Evolutionary conservation across 768 basidiomycete species (phyloP).

Genomic region (Tylopilus balloui): DNA sequence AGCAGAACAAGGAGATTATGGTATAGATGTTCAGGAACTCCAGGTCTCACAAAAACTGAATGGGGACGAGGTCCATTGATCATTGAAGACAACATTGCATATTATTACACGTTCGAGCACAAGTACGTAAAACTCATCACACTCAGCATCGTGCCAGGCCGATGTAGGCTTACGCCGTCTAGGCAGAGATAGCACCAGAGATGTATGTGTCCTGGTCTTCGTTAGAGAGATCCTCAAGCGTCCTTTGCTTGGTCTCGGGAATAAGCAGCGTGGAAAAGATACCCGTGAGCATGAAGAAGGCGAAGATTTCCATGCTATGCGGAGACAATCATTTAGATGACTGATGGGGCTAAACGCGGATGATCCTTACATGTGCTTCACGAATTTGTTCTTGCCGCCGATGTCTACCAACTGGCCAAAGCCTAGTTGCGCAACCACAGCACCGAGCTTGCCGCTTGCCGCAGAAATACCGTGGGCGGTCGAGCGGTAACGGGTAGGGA

Average conservation of each 20-base stretch:
- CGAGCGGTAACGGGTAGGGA: slow-evolving; percentile 86
- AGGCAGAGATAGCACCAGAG: slow-evolving; percentile 14
- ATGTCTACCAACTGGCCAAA: slow-evolving; percentile 68
- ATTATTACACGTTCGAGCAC: slow-evolving; percentile 3
- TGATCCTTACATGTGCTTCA: slow-evolving; percentile 61
- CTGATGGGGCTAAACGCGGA: not conserved
- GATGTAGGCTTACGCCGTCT: not conserved
- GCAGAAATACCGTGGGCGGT: slow-evolving; percentile 84
- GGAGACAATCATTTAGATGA: slow-evolving; percentile 2
- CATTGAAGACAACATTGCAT: slow-evolving; percentile 2
- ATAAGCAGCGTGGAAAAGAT: slow-evolving; percentile 76
- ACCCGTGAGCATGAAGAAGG: slow-evolving; percentile 83
- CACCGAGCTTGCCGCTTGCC: slow-evolving; percentile 78
- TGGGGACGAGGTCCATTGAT: not conserved
- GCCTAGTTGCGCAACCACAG: slow-evolving; percentile 75
- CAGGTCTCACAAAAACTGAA: too few species aligned
- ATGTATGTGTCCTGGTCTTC: slow-evolving; percentile 66
- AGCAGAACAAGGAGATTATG: not conserved
- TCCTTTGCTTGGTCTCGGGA: slow-evolving; percentile 68
- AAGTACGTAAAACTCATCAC: not conserved
- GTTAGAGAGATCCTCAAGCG: slow-evolving; percentile 70
- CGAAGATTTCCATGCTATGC: slow-evolving; percentile 69
- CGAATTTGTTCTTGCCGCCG: slow-evolving; percentile 55
- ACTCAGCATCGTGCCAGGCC: not conserved
- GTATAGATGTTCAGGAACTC: too few species aligned